Conservation (phyloP, 2,329 filamentous ascomycete species). For the Myriangium duriaei region DNA sequence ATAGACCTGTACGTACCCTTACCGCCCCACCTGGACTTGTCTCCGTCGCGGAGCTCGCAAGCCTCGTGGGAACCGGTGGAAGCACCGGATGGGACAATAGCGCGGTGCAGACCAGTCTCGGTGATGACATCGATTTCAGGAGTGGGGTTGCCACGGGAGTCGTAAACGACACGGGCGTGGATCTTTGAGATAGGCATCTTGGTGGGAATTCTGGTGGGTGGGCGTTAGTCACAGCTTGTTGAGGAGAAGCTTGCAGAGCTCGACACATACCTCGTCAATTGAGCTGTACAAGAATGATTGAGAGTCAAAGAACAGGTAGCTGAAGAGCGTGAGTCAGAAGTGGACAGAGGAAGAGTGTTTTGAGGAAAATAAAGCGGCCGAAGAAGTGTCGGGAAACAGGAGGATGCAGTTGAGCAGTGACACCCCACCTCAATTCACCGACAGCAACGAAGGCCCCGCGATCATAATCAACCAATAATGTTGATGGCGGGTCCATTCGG, state of each 20-base stretch:
- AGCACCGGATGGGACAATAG: conserved; percentile 92
- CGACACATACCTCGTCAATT: background rate
- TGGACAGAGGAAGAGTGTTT: background rate
- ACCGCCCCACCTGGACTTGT: conserved; percentile 41
- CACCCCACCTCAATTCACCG: background rate
- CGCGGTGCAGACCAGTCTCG: conserved; percentile 90
- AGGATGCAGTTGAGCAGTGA: background rate
- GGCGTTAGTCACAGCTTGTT: background rate
- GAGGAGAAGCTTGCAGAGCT: background rate
- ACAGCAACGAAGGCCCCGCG: background rate
- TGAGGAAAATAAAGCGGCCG: background rate
- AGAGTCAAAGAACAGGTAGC: background rate
- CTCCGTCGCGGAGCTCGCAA: conserved; percentile 41
- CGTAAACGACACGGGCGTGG: conserved; percentile 70
- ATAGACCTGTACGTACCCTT: conserved; percentile 28
- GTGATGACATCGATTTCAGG: conserved; percentile 97
- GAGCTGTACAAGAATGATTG: background rate
- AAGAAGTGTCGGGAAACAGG: background rate
- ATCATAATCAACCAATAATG: background rate
- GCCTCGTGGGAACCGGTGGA: conserved; percentile 59
- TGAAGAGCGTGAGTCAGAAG: too few species aligned
- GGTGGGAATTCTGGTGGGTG: background rate
- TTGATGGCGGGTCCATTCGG: background rate
- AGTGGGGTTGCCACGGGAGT: conserved; percentile 96
- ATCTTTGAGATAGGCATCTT: conserved; percentile 56